Evolutionary conservation across 176 grass and related monocot species (phyloP), one percentile per base, ranked within the genome.

Genomic region (Elymus sibiricus): DNA sequence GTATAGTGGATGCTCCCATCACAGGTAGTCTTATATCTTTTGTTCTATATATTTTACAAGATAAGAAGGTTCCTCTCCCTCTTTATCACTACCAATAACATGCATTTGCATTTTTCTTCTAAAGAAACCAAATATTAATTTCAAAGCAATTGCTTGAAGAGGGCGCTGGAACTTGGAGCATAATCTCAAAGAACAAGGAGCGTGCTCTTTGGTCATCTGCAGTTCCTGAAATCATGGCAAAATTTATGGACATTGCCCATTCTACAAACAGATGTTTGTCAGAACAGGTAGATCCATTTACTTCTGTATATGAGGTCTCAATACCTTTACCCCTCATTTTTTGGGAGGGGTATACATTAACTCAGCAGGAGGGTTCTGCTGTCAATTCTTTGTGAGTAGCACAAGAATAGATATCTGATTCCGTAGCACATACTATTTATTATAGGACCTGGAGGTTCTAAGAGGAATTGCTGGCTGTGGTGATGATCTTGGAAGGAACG

Each of bases 1-100:
- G 49, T 95, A 95, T 81, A 94, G 88, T 90, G 97, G 97, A 78
- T 98, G 97, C 78, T 91, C 88, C 85, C 94, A 98, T 86, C 94
- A 98, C 87, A 81, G 93, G 97, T 96, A 89, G 77, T 88, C 34
- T 67, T 65, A 53, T 22, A 12, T 64, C 58, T 44, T 61, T 19
- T 11, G 32, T 58, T 67, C 40, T 73, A 21, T 51, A 15, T 17
- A 51, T 51, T 17, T 51, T 51, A 51, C 15, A 51, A 51, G 47
- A 51, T 79, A 60, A 82, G 25, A 55, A 46, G 5, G 21, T 73
- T 92, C 67, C 6, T 85, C 38, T 74, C 22, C 81, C 26, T 63
- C 59, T 64, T 35, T 80, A 44, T 58, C 49, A 53, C 49, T 53
- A 51, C 53, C 72, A 74, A 69, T 85, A 79, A 70, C 27, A 84